Evolutionary conservation across 2,329 filamentous ascomycete genomes (phyloP).

Genomic region (Colletotrichum musae): DNA sequence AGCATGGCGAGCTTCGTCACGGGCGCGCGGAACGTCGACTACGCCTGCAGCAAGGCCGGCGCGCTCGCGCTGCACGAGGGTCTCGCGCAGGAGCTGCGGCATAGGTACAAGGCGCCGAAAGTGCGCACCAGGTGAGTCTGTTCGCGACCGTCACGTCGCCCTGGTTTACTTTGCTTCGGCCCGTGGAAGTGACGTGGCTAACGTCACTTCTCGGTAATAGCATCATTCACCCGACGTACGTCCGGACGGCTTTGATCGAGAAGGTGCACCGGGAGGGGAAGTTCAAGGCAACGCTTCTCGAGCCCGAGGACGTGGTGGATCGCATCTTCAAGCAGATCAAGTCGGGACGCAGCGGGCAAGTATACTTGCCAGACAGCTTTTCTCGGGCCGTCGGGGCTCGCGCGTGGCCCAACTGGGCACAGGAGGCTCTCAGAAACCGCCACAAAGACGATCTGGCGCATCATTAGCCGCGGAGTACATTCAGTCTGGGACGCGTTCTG

Average conservation of each 20-base stretch:
- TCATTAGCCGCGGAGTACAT: too few species aligned
- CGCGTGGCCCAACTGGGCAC: slow-evolving; percentile 15
- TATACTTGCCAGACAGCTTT: slow-evolving; percentile 18
- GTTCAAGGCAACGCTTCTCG: slow-evolving; percentile 25
- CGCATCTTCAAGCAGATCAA: slow-evolving; percentile 28
- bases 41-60: slow-evolving; percentile 65
- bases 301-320: slow-evolving; percentile 28
- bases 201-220: not conserved
- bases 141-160: too few species aligned
- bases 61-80: slow-evolving; percentile 68
- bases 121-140: slow-evolving; percentile 51
- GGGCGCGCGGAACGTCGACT: slow-evolving; percentile 64
- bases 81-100: slow-evolving; percentile 53
- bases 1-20: slow-evolving; percentile 65
- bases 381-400: not conserved
- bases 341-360: slow-evolving; percentile 32
- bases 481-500: too few species aligned
- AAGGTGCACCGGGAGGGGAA: slow-evolving; percentile 11
- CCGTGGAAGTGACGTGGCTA: too few species aligned
- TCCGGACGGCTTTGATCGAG: slow-evolving; percentile 29
- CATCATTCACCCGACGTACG: slow-evolving; percentile 24
- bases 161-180: too few species aligned
- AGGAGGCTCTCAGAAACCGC: slow-evolving; percentile 12
- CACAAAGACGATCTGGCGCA: slow-evolving; percentile 3
- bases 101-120: slow-evolving; percentile 53